Percentiles rank a stretch among this genome's conserved stretches.
These are phyloP conservation scores for Entophlyctis luteolus DNA, from an alignment of 192 early-diverging fungal species.

Conservation along the genomic window DNA sequence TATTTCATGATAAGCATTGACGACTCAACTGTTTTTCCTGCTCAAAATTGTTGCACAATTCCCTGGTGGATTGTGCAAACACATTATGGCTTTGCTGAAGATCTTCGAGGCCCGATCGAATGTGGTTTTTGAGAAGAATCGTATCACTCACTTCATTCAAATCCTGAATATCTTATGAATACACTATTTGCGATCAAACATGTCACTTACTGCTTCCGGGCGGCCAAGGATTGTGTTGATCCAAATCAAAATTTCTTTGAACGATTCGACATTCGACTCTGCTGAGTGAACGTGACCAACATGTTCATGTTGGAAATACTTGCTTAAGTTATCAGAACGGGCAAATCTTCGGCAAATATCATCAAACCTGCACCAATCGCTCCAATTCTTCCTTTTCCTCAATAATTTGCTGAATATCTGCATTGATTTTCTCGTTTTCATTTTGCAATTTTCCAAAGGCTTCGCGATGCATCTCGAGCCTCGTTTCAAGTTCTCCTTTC, in stretches of 20 bases:
- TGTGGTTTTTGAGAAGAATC: not conserved
- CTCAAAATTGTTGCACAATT: no score
- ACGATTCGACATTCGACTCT: not conserved
- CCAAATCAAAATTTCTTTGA: constrained; percentile 6
- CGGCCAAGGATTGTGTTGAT: constrained; percentile 13
- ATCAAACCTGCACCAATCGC: not conserved
- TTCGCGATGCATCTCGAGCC: not conserved
- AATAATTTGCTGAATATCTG: not conserved
- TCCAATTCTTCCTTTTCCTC: not conserved
- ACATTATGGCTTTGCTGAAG: constrained; percentile 1
- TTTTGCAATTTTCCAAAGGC: not conserved
- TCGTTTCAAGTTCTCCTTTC: not conserved
- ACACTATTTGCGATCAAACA: not conserved
- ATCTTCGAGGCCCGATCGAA: constrained; percentile 2
- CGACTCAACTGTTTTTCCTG: no score
- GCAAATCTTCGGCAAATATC: not conserved
- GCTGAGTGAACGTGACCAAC: not conserved
- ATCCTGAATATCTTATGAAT: not conserved
- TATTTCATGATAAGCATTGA: no score
- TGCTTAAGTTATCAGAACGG: not conserved
- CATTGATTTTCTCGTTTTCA: not conserved
- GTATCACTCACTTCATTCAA: not conserved
- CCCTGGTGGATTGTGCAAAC: not conserved
- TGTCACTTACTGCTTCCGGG: not conserved
- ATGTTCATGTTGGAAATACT: not conserved